Evolutionary conservation across 768 basidiomycete species (phyloP), one percentile per base, ranked within the genome.

Genomic region (Tremella fuciformis): DNA sequence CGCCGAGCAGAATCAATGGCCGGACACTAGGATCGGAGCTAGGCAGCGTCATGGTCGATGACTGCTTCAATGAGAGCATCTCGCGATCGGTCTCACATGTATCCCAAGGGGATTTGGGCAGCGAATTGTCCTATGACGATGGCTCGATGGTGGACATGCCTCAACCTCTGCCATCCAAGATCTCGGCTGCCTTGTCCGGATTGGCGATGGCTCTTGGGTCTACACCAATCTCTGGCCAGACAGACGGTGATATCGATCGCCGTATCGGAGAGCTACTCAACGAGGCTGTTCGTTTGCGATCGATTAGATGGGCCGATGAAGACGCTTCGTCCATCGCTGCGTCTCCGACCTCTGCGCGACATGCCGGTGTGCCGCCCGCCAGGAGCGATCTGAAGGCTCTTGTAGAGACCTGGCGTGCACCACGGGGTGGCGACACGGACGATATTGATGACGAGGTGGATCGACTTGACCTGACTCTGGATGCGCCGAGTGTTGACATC

Each of bases 1-100:
- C 62, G 3, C 34, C 47, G 1, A 18, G 22, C 8, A 26, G 39
- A 13, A 42, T 52, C 7, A 48, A 54, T 26, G 55, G 56, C 1
- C 37, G 71, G 40, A 66, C 68, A 2, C 59, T 73, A 13, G 66
- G 68, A 4, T 66, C 64, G 25, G 71, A 73, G 52, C 58, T 73
- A 1, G 71, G 71, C 1, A 68, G 66, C 51, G 68, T 69, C 13
- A 60, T 63, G 48, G 71, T 60, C 9, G 71, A 69, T 58, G 62
- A 50, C 47, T 52, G 41, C 47, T 6, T 24, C 24, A 22, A 18
- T 13, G 25, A 37, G 29, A 11, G 53, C 8, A 22, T 22, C 6
- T n/a, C 21, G 22, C 26, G 26, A 19, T 15, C 16, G 19, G 37
- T 8, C 15, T 18, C 25, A 9, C 3, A 29, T 22, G 39, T 13